Evolutionary conservation across 306 rosid genomes (phyloP), one percentile per base, ranked within the genome.

Genomic region (Fragaria vesca): DNA sequence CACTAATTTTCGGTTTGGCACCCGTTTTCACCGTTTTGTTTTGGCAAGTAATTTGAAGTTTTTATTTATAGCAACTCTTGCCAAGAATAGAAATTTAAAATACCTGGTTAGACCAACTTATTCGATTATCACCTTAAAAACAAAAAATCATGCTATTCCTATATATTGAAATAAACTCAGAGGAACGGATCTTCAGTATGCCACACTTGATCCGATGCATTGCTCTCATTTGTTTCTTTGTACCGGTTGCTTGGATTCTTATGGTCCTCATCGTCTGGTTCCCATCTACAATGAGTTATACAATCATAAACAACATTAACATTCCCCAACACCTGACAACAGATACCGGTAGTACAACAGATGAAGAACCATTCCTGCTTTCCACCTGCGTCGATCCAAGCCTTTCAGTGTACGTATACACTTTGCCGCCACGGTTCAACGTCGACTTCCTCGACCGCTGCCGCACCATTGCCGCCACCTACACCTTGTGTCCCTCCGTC

Each of bases 401-500:
- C 63, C 47, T 72, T 0, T 84, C 81, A 0, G 83, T 93, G 77
- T 93, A 87, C 46, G 85, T 93, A 32, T 83, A 91, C 88, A 43
- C 78, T 10, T 76, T 93, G 51, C 98, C 97, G 13, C 6, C 86
- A 3, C 84, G 84, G 69, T 93, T 93, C 86, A 91, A 93, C 85
- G 24, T 74, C 1, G 89, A 71, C 38, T 92, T 93, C 74, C 85
- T 91, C 40, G 15, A 81, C 2, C 77, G 83, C 66, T 93, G 98
- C 68, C 52, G 78, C 20, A 80, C 81, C 45, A 91, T 40, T 90
- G 91, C 88, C 9, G 0, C 58, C 9, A 90, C 93, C 36, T 86
- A 93, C 89, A 90, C 58, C 24, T 52, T 93, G 98, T 93, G 97
- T 78, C 97, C 97, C 48, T 87, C 87, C 65, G 86, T 93, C 1